Base-by-base conservation (phyloP, 495 filamentous ascomycete genomes). In the Talaromyces liani region DNA sequence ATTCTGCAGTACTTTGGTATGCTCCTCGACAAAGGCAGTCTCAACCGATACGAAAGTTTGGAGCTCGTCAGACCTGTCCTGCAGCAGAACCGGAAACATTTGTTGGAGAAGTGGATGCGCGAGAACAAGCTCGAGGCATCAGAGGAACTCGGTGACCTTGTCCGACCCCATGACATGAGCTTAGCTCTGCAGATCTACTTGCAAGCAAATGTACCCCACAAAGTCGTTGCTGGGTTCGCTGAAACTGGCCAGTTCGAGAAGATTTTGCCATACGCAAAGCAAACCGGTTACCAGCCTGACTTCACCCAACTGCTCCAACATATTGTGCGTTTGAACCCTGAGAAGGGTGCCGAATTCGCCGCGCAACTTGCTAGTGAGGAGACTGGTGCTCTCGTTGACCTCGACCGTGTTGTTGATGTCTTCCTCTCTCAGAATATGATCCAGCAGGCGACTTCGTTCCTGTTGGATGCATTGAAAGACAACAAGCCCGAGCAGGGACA, bases 1-100 rank as follows among this genome's bases (percentile, higher is more conserved):
- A 96, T 97, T 62, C 84, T 99, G 57, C 93, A 97, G 71, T 99
- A 98, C 79, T 99, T 99, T 66, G 93, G 95, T 62, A 90, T 97
- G 85, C 82, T 99, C 47, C 82, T 99, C 12, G 94, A 99, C 70
- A 96, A 98, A 84, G 92, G 93, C 31, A 82, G 85, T 6, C 81
- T 99, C 29, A 99, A 98, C 77, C 87, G 88, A 69, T 87, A 93
- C 64, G 94, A 99, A 76, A 95, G 92, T 64, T 80, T 98, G 56
- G 94, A 99, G 75, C 85, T 99, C 66, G 93, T 94, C 9, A 85
- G 90, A 57, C 93, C 95, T 41, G 94, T 99, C 20, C 76, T 99
- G 66, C 87, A 88, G 56, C 94, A 99, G 71, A 92, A 91, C 70
- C 87, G 94, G 56, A 98, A 98, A 79, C 91, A 97, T 71, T 78